Evolutionary conservation across 345 rosid species (phyloP), one percentile per base, ranked within the genome.

Genomic region (Rhodomyrtus tomentosa): DNA sequence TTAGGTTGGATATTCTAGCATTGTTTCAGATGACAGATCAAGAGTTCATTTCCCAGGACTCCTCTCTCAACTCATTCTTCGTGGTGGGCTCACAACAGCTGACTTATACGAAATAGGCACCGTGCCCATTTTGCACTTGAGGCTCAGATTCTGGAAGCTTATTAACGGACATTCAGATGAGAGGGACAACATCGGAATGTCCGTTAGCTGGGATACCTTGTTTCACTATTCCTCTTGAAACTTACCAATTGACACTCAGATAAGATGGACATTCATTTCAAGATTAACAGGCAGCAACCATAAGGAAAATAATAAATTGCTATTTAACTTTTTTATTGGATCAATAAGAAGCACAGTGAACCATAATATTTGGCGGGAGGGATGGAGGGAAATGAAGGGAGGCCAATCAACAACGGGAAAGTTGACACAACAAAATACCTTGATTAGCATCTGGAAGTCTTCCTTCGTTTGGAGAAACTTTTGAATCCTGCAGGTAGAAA

Each of bases 361-460:
- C 42, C 76, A 68, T 18, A 9, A 32, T 68, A 68, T 68, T 32
- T 68, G 3, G 76, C 32, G 76, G 42, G 76, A 32, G 45, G 42
- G 76, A 18, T 32, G 42, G 76, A 68, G 76, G 42, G 76, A 68
- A 68, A 68, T 68, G 42, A 16, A 68, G 76, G 45, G 76, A 68
- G 6, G 76, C 56, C 82, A 81, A 50, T 27, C 55, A 81, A 50
- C 55, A 81, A 81, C 36, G 55, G 52, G 45, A 25, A 81, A 27
- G 56, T 25, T 5, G 25, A 83, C 38, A 25, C 50, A 56, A 32
- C 16, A 83, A 25, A 29, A 22, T 18, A 96, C 98, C 98, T 92
- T 86, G 87, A 85, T 88, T 93, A 84, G 99, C 98, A 95, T 93
- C 91, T 25, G 98, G 98, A 90, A 96, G 98, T 85, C 96, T 91